Conservation (phyloP, 2,329 filamentous ascomycete genomes). For the Fusarium phyllophilum region DNA sequence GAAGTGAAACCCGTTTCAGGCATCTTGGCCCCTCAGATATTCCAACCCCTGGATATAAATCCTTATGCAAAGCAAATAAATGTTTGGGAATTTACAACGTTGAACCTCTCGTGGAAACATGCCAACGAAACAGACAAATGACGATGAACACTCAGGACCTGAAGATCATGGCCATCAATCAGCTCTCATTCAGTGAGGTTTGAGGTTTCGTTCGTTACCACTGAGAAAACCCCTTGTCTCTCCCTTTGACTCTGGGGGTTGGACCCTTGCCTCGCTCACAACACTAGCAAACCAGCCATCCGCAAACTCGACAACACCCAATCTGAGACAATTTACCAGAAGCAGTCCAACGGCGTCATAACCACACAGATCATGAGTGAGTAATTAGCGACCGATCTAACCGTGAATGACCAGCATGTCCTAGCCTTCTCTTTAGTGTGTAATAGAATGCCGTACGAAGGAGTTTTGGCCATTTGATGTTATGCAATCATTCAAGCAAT, state of each 20-base stretch:
- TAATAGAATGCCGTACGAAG: constrained; percentile 23
- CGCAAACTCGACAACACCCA: constrained; percentile 12
- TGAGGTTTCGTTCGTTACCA: constrained; percentile 4
- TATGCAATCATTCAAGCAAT: constrained; percentile 21
- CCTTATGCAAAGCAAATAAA: constrained; percentile 20
- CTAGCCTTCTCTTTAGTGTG: constrained; percentile 11
- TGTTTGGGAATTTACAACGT: constrained; percentile 8
- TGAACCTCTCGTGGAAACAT: constrained; percentile 37
- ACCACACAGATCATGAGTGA: background rate
- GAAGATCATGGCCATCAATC: constrained; percentile 25
- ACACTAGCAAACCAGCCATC: constrained; percentile 29
- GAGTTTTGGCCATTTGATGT: constrained; percentile 15
- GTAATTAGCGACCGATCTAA: constrained; percentile 15
- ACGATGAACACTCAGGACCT: constrained; percentile 18
- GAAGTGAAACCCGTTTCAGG: constrained; percentile 44
- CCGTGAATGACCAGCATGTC: constrained; percentile 1
- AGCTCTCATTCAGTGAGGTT: background rate
- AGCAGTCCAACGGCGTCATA: constrained; percentile 31
- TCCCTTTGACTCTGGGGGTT: constrained; percentile 23
- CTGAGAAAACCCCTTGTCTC: constrained; percentile 13
- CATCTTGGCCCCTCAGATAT: constrained; percentile 27
- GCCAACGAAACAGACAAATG: constrained; percentile 28
- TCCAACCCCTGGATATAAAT: constrained; percentile 28
- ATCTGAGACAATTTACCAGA: constrained; percentile 32
- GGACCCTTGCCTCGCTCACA: constrained; percentile 29